phyloP scores from a whole-genome alignment of 1,284 basidiomycete species.

The Fomitopsis palustris region DNA sequence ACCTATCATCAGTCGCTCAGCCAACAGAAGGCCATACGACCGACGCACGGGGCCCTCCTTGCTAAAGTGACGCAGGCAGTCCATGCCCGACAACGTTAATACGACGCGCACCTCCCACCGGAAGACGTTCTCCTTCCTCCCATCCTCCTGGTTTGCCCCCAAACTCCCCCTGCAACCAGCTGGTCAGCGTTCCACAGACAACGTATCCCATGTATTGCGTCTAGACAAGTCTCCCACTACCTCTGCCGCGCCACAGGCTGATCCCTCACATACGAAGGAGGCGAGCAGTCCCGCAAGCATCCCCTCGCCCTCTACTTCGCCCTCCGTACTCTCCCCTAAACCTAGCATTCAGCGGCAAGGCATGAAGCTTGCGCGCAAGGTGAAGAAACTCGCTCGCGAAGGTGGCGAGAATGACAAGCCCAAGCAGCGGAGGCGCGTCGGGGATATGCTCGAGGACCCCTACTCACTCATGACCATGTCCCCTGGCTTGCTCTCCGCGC shows the following conservation, averaged over 20 bases:
- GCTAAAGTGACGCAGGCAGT: neutral
- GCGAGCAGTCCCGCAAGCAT: slow-evolving; percentile 9
- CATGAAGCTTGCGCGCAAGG: slow-evolving; percentile 37
- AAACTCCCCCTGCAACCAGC: neutral
- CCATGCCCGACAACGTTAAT: neutral
- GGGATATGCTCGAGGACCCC: slow-evolving; percentile 15
- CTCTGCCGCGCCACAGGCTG: neutral
- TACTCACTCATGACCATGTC: slow-evolving; percentile 6
- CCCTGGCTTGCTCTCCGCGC: slow-evolving; percentile 5
- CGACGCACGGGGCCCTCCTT: neutral
- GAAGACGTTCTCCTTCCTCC: slow-evolving; percentile 4
- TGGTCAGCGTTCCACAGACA: neutral
- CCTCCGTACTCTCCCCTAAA: slow-evolving; percentile 25
- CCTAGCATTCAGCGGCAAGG: slow-evolving; percentile 29
- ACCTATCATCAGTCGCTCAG: neutral
- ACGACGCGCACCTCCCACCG: neutral
- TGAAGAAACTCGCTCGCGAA: slow-evolving; percentile 37
- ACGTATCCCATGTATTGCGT: neutral
- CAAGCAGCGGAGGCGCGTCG: slow-evolving; percentile 9
- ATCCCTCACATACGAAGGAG: neutral
- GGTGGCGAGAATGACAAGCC: slow-evolving; percentile 12
- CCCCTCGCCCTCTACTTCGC: slow-evolving; percentile 11
- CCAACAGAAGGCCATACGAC: neutral
- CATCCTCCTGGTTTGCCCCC: slow-evolving; percentile 7
- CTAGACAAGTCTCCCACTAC: neutral